A percentile compares a stretch with the other conserved stretches of the same genome.
Conservation (phyloP, 225 moss, liverwort and hornwort genomes). For the Anthoceros angustus region DNA sequence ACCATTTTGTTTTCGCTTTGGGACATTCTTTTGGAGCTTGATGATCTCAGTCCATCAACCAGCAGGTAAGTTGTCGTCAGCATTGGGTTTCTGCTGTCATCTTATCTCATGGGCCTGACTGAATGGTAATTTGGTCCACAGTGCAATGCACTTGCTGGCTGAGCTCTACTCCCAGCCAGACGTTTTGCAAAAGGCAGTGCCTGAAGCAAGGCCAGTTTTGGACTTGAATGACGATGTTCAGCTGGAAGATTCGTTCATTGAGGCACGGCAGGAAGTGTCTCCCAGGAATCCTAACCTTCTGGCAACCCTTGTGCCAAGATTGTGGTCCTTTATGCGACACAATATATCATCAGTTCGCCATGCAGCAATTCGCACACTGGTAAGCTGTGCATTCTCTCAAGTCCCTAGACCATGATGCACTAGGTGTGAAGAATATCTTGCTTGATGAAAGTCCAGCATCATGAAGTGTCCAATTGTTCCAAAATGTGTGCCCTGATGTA, state of each 20-base stretch:
- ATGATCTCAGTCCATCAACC: conserved; percentile 89
- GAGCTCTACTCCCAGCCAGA: conserved; percentile 84
- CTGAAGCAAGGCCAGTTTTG: conserved; percentile 51
- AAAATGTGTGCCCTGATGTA: background rate
- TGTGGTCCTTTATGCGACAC: conserved; percentile 95
- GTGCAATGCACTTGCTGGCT: conserved; percentile 84
- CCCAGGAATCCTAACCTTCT: conserved; percentile 64
- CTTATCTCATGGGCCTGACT: background rate
- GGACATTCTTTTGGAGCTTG: conserved; percentile 80
- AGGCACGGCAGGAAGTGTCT: conserved; percentile 19
- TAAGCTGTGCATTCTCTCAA: conserved; percentile 10
- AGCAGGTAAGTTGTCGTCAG: conserved; percentile 36
- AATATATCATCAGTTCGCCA: conserved; percentile 82
- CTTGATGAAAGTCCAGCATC: background rate
- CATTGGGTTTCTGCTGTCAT: background rate
- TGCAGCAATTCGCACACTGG: conserved; percentile 71
- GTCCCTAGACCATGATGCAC: background rate
- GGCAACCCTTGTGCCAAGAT: conserved; percentile 65
- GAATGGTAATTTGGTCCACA: conserved; percentile 11
- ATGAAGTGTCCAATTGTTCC: background rate
- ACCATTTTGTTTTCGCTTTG: conserved; percentile 64
- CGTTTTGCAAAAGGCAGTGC: conserved; percentile 42
- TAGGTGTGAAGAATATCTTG: background rate
- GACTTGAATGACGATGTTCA: conserved; percentile 66
- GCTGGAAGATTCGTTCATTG: conserved; percentile 34